Evolutionary conservation across 2,329 filamentous ascomycete species (phyloP).

Genomic region (Alternaria consortialis): DNA sequence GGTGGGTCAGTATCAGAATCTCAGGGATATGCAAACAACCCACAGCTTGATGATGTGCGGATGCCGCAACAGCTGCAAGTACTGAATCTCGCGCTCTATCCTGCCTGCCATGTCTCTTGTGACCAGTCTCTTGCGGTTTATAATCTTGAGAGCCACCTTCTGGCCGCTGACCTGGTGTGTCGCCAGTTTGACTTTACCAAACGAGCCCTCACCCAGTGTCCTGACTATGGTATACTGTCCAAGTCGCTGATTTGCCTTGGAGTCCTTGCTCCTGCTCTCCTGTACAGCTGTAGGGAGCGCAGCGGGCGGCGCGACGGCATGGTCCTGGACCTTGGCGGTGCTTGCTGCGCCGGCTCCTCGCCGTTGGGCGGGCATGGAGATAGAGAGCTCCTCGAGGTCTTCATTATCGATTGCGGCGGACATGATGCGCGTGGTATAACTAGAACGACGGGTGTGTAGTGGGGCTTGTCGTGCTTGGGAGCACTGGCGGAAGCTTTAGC

Average conservation of each 20-base stretch:
- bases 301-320: slow-evolving; percentile 36
- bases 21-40: slow-evolving; percentile 38
- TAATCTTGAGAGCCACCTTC: slow-evolving; percentile 97
- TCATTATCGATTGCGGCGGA: slow-evolving; percentile 73
- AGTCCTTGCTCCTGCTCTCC: slow-evolving; percentile 57
- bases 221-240: slow-evolving; percentile 90
- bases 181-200: slow-evolving; percentile 98
- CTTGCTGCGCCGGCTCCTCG: slow-evolving; percentile 51
- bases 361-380: slow-evolving; percentile 74
- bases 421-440: slow-evolving; percentile 37
- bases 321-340: slow-evolving; percentile 48
- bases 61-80: slow-evolving; percentile 92
- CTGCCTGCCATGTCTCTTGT: slow-evolving; percentile 97
- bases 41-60: slow-evolving; percentile 99
- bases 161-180: slow-evolving; percentile 91
- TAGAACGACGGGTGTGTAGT: slow-evolving; percentile 4
- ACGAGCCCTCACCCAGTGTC: slow-evolving; percentile 94
- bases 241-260: slow-evolving; percentile 81
- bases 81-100: slow-evolving; percentile 98
- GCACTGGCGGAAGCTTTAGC: slow-evolving; percentile 7
- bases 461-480: slow-evolving; percentile 3
- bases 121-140: slow-evolving; percentile 92
- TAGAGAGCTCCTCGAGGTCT: slow-evolving; percentile 72
- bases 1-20: slow-evolving; percentile 11
- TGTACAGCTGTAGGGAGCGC: slow-evolving; percentile 33